Percentiles rank a stretch among this genome's conserved stretches.
Conservation (phyloP, 441 rosid species). For the Cnidoscolus chayamansa region DNA sequence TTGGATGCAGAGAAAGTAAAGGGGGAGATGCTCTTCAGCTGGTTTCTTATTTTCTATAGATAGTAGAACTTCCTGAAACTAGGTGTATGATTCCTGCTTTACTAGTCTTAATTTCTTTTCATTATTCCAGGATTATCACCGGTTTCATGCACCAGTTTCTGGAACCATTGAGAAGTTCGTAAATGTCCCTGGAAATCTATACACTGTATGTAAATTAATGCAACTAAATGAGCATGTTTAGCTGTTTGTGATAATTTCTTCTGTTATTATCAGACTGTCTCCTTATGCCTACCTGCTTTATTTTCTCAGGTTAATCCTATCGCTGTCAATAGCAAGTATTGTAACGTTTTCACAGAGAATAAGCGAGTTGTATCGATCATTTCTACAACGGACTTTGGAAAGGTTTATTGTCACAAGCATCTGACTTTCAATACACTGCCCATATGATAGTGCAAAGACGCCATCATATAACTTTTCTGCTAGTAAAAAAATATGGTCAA, state of each 20-base stretch:
- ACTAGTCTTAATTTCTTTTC: background rate
- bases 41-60: background rate
- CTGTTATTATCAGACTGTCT: background rate
- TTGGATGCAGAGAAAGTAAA: background rate
- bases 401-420: constrained; percentile 44
- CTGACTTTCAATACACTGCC: background rate
- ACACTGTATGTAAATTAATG: constrained; percentile 54
- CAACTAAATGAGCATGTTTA: background rate
- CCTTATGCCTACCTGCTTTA: constrained; percentile 5
- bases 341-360: constrained; percentile 90
- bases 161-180: constrained; percentile 63
- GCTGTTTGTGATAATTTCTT: constrained; percentile 2
- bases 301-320: constrained; percentile 77
- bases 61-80: constrained; percentile 11
- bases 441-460: background rate
- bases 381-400: constrained; percentile 72
- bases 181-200: constrained; percentile 70
- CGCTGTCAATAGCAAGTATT: constrained; percentile 90
- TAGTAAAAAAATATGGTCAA: background rate
- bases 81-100: background rate
- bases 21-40: background rate
- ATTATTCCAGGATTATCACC: constrained; percentile 75
- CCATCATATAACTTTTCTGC: background rate
- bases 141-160: constrained; percentile 85
- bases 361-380: constrained; percentile 72